phyloP scores from a whole-genome alignment of 257 asterid genomes.

The Lantana camara region DNA sequence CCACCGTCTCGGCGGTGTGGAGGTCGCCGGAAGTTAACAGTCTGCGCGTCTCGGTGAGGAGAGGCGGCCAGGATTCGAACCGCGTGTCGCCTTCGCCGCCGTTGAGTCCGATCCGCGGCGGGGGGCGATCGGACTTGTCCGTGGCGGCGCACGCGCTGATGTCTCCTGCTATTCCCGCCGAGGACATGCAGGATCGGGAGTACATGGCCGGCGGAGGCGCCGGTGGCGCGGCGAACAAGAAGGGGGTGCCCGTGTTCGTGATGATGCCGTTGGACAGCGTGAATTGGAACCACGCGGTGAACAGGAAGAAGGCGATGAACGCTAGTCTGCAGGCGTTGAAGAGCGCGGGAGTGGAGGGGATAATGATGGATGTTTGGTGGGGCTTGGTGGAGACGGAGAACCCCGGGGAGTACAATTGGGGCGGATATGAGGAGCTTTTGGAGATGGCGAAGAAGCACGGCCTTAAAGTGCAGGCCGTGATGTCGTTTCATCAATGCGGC shows the following conservation, averaged over 20 bases:
- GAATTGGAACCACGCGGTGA: constrained; percentile 79
- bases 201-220: constrained; percentile 25
- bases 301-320: constrained; percentile 91
- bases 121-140: constrained; percentile 47
- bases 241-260: constrained; percentile 89
- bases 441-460: constrained; percentile 96
- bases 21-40: constrained; percentile 37
- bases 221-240: constrained; percentile 30
- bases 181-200: constrained; percentile 32
- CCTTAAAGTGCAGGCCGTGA: constrained; percentile 93
- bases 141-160: constrained; percentile 66
- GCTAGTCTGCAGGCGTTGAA: constrained; percentile 95
- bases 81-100: constrained; percentile 66
- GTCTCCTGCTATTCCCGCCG: constrained; percentile 27
- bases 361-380: constrained; percentile 99
- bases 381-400: constrained; percentile 85
- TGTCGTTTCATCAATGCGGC: constrained; percentile 98
- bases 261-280: constrained; percentile 99
- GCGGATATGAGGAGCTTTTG: constrained; percentile 79
- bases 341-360: constrained; percentile 95
- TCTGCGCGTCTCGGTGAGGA: constrained; percentile 41
- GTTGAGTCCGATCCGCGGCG: constrained; percentile 46
- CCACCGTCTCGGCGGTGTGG: constrained; percentile 49
- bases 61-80: constrained; percentile 34
- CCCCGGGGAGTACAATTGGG: constrained; percentile 87